Conservation (phyloP, 73 alveolate species). For the Paramecium sonneborni region DNA sequence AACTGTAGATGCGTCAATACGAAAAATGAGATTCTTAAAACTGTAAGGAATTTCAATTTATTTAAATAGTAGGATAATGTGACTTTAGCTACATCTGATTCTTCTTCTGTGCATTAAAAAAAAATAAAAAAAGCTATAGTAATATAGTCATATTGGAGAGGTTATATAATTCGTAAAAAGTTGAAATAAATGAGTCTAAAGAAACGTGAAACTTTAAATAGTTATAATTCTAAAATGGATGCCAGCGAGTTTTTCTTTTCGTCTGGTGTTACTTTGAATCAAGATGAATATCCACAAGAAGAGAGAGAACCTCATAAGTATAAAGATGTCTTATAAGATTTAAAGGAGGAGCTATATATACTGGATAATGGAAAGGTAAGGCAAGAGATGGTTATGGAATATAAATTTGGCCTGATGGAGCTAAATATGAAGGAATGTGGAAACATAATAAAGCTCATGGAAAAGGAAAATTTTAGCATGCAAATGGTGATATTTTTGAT, state of each 20-base stretch:
- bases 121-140: neutral
- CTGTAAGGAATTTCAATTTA: neutral
- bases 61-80: neutral
- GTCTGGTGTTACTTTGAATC: constrained; percentile 6
- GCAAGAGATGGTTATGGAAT: constrained; percentile 48
- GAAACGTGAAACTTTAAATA: constrained; percentile 6
- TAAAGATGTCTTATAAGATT: constrained; percentile 65
- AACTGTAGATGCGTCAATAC: constrained; percentile 1
- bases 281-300: constrained; percentile 6
- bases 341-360: constrained; percentile 35
- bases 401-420: constrained; percentile 70
- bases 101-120: neutral
- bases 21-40: neutral
- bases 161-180: neutral
- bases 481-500: constrained; percentile 47
- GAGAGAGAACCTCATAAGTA: constrained; percentile 59
- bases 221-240: constrained; percentile 31
- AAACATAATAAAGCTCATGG: constrained; percentile 67
- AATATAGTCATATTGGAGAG: constrained; percentile 3
- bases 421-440: constrained; percentile 70
- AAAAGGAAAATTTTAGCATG: constrained; percentile 67
- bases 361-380: constrained; percentile 47
- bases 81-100: constrained; percentile 13
- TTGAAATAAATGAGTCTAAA: neutral
- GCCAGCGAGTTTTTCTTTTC: constrained; percentile 21